Evolutionary conservation across 2,329 filamentous ascomycete genomes (phyloP), one percentile per base, ranked within the genome.

Genomic region (Tympanopsis confertula): DNA sequence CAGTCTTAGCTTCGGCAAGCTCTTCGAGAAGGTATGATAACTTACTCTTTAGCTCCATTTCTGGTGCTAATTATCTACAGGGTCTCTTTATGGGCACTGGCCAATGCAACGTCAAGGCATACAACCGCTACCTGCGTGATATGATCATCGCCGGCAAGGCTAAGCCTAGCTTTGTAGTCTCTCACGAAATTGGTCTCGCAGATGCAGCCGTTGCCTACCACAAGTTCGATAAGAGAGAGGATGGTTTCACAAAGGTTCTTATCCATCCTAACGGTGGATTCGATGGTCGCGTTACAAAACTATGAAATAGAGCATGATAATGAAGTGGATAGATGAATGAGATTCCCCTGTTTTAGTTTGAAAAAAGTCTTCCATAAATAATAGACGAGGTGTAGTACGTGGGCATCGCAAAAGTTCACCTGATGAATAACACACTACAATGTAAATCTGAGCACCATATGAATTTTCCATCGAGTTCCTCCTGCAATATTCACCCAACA

Each of bases 101-200:
- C 0, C 74, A 81, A 49, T 81, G 76, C 56, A 82, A 82, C 43
- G 76, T 82, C 45, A 82, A 81, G 55, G 61, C 69, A 1, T 82
- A 82, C 54, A 82, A 82, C 50, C 63, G 75, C 18, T 78, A 81
- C 47, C 55, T 82, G 28, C 65, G 77, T 12, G 76, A 82, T 42
- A 58, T 82, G 47, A 82, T 82, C 46, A 72, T 81, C 32, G 57
- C 71, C 1, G 75, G 77, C 3, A 69, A 68, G 41, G 78, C 77
- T 1, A 79, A 77, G 52, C 78, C 78, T 3, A 75, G 68, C 39
- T 82, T 82, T 45, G 74, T 82, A 1, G 73, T 82, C 5, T 75
- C 69, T 2, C 75, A 82, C 44, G 74, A 80, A 48, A 71, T 81
- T 40, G 62, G 59, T 7, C 68, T 82, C 17, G 74, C 80, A 2